phyloP scores from a whole-genome alignment of 805 yeast genomes.

The Yarrowia sp. region DNA sequence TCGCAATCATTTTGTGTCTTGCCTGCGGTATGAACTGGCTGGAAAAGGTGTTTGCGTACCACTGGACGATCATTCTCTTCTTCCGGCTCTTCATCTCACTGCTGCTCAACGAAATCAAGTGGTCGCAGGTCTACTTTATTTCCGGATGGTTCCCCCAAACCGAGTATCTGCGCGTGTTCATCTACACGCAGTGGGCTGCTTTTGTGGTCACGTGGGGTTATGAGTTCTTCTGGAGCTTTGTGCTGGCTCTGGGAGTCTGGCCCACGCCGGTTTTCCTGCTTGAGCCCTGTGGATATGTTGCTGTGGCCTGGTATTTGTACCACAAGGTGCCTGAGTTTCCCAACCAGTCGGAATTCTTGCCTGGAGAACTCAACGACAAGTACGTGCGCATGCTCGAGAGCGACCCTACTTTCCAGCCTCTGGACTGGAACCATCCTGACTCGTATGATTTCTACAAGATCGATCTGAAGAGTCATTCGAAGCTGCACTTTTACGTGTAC shows the following conservation, averaged over 20 bases:
- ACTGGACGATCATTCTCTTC: slow-evolving; percentile 1
- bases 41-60: slow-evolving; percentile 21
- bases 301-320: slow-evolving; percentile 17
- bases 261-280: slow-evolving; percentile 15
- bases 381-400: slow-evolving; percentile 16
- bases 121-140: slow-evolving; percentile 25
- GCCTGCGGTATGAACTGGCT: slow-evolving; percentile 15
- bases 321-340: slow-evolving; percentile 25
- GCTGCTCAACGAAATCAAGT: slow-evolving; percentile 15
- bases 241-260: slow-evolving; percentile 2
- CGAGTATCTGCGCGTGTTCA: not conserved
- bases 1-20: slow-evolving; percentile 2
- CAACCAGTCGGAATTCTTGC: slow-evolving; percentile 8
- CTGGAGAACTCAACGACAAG: slow-evolving; percentile 8
- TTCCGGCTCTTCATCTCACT: slow-evolving; percentile 13
- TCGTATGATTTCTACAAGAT: slow-evolving; percentile 21
- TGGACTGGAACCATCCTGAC: slow-evolving; percentile 22
- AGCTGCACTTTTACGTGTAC: slow-evolving; percentile 8
- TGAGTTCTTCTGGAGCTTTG: slow-evolving; percentile 8
- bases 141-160: slow-evolving; percentile 22
- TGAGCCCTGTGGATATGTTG: slow-evolving; percentile 13
- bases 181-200: slow-evolving; percentile 21
- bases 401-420: slow-evolving; percentile 18
- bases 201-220: slow-evolving; percentile 10
- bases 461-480: not conserved